Base-by-base conservation (phyloP, 192 early-diverging fungal genomes). In the Umbelopsis vinacea region DNA sequence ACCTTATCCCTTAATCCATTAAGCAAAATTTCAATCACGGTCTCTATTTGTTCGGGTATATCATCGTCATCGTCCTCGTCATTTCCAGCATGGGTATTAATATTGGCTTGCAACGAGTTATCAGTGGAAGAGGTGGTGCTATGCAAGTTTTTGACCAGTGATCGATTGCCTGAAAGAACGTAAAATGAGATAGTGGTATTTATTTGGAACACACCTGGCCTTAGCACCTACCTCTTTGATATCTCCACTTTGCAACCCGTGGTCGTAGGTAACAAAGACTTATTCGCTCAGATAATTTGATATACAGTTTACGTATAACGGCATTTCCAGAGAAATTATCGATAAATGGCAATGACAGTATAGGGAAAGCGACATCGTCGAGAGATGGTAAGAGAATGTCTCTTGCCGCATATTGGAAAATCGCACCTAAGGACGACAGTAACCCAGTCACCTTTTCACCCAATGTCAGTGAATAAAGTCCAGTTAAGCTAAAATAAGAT, bases 251-350 rank as follows among this genome's bases (percentile, higher is more conserved):
- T 21, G 91, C 89, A 22, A 89, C 73, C 23, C 87, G 79, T 4
- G 94, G 92, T 38, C 88, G 90, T 6, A 97, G 76, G 69, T 86
- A 87, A 52, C 90, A 89, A n/a, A 97, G 77, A 3, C 93, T 94
- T 17, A 96, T 81, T 24, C 96, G 87, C 76, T 97, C 94, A 6
- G 89, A 82, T 0, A 97, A 81, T 78, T 99, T 98, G 21, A 89
- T 83, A 19, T 92, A 70, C 21, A 94, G 76, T 74, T 98, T 97
- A 21, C 92, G 87, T 26, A 95, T 83, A 21, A 95, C 52, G 22
- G 91, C 75, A 73, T 97, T 93, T 66, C 84, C 82, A 57, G 89
- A 87, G 71, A 90, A 86, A 9, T 76, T 75, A 5, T 87, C 74
- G 19, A 86, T 81, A 45, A 76, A 78, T 26, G 83, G 75, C 23